phyloP scores from a whole-genome alignment of 169 alveolate genomes.

The Sarcocystis neurona region DNA sequence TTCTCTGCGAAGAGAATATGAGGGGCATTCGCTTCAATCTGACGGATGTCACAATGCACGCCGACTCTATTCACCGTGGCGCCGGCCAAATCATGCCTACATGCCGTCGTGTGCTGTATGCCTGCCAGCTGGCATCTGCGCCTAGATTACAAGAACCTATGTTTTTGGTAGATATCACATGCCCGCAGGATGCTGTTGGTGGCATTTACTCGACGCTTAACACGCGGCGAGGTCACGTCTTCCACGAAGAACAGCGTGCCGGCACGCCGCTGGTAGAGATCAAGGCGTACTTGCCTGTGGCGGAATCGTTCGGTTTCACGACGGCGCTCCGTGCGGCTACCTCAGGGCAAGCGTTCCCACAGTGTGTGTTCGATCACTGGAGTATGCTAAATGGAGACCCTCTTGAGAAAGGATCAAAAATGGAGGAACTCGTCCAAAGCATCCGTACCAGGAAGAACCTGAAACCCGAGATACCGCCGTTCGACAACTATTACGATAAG shows the following conservation, averaged over 20 bases:
- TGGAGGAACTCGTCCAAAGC: slow-evolving; percentile 89
- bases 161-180: slow-evolving; percentile 96
- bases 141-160: slow-evolving; percentile 99
- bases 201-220: slow-evolving; percentile 96
- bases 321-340: slow-evolving; percentile 98
- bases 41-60: slow-evolving; percentile 97
- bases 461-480: slow-evolving; percentile 95
- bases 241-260: slow-evolving; percentile 95
- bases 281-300: slow-evolving; percentile 98
- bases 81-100: slow-evolving; percentile 99
- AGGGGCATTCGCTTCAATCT: slow-evolving; percentile 98
- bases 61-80: slow-evolving; percentile 99
- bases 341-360: slow-evolving; percentile 99
- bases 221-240: slow-evolving; percentile 98
- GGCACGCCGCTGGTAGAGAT: slow-evolving; percentile 98
- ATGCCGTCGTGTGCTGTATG: slow-evolving; percentile 96
- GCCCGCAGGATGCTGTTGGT: slow-evolving; percentile 97
- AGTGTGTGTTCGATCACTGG: slow-evolving; percentile 99
- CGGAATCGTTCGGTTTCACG: slow-evolving; percentile 99
- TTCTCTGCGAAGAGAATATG: slow-evolving; percentile 98
- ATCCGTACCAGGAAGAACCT: slow-evolving; percentile 98
- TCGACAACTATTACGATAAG: slow-evolving; percentile 95
- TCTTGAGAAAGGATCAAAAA: slow-evolving; percentile 95
- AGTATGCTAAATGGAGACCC: slow-evolving; percentile 95
- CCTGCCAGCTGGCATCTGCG: slow-evolving; percentile 94